Conservation (phyloP, 208 protist species). For the Herpetomonas tarakana region DNA sequence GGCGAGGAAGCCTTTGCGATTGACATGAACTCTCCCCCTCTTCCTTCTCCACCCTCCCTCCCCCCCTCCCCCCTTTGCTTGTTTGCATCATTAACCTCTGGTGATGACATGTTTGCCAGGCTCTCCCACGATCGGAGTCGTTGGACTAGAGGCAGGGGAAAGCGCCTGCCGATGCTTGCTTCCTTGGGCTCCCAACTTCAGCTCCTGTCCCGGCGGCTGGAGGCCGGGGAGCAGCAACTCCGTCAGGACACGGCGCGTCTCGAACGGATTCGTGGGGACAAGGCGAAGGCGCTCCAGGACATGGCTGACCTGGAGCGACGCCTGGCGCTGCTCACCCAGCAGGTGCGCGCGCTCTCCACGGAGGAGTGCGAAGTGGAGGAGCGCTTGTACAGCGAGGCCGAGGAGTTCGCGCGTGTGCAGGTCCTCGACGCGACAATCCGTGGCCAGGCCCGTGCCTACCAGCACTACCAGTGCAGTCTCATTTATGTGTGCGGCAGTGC, state of each 20-base stretch:
- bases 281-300: not conserved
- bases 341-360: not conserved
- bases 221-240: not conserved
- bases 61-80: too few species aligned
- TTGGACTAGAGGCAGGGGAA: too few species aligned
- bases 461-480: not conserved
- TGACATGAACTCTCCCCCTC: too few species aligned
- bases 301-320: not conserved
- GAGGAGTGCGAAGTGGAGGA: not conserved
- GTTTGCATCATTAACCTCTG: too few species aligned
- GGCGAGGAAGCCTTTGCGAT: too few species aligned
- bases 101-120: too few species aligned
- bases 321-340: not conserved
- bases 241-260: not conserved
- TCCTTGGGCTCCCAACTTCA: not conserved
- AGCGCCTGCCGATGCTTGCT: too few species aligned
- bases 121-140: too few species aligned
- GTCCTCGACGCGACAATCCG: not conserved
- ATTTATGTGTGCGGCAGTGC: not conserved
- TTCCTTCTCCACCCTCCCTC: too few species aligned
- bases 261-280: not conserved
- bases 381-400: not conserved
- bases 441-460: not conserved
- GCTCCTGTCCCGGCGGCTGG: not conserved
- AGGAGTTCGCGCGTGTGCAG: not conserved